Evolutionary conservation across 2,329 filamentous ascomycete species (phyloP).

Genomic region (Colletotrichum musicola): DNA sequence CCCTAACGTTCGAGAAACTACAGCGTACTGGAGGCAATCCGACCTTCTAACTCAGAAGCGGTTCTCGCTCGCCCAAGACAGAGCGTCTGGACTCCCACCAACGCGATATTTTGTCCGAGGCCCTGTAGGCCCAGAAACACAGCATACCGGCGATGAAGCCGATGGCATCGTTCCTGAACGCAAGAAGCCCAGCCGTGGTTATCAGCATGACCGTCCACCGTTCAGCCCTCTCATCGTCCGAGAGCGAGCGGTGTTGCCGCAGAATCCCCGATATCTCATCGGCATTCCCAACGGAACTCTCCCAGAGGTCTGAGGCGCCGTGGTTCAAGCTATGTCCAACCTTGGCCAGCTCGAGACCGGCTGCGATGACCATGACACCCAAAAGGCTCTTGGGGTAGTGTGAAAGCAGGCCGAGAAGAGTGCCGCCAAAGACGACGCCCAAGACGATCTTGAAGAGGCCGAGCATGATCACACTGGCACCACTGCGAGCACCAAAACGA

Average conservation of each 20-base stretch:
- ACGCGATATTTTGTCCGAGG: constrained; percentile 58
- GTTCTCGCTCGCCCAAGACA: constrained; percentile 46
- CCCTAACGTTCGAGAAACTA: no score
- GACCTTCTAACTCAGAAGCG: constrained; percentile 43
- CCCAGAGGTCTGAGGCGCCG: constrained; percentile 72
- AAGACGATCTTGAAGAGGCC: constrained; percentile 81
- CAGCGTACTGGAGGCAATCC: background rate
- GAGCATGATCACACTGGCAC: constrained; percentile 84
- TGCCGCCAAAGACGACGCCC: constrained; percentile 80
- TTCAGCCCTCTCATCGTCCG: constrained; percentile 77
- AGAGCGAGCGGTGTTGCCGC: constrained; percentile 65
- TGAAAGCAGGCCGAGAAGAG: constrained; percentile 77
- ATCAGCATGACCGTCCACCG: constrained; percentile 93
- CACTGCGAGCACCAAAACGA: constrained; percentile 90
- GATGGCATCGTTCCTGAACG: constrained; percentile 90
- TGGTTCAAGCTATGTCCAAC: constrained; percentile 88
- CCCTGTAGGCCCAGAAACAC: constrained; percentile 77
- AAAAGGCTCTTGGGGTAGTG: constrained; percentile 82
- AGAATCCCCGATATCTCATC: constrained; percentile 45
- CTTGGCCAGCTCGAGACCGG: constrained; percentile 87
- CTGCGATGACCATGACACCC: constrained; percentile 90
- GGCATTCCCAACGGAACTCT: constrained; percentile 61
- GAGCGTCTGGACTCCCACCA: constrained; percentile 49
- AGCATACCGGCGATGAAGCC: constrained; percentile 87
- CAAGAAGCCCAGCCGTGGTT: constrained; percentile 84